Conservation (phyloP, 208 protist species). For the Zelonia costaricensis region DNA sequence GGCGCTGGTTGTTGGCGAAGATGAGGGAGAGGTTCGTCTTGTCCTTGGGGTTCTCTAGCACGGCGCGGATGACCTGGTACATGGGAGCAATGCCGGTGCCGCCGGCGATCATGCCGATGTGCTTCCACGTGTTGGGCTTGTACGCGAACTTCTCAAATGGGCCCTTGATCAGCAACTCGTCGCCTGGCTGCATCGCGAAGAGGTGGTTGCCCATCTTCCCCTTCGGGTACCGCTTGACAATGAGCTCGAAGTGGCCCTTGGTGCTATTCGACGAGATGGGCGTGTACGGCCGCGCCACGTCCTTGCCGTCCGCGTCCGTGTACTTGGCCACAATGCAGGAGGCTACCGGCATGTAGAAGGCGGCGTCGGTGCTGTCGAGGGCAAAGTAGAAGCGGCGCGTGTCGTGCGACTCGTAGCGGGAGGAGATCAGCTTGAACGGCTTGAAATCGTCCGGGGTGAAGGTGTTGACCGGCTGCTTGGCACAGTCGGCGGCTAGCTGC, state of each 20-base stretch:
- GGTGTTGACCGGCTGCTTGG: constrained; percentile 41
- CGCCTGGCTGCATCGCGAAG: constrained; percentile 87
- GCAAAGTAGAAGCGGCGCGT: constrained; percentile 85
- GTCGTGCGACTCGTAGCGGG: constrained; percentile 86
- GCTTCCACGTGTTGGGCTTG: constrained; percentile 82
- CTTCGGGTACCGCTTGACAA: constrained; percentile 88
- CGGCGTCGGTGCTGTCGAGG: constrained; percentile 45
- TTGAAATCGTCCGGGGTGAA: constrained; percentile 77
- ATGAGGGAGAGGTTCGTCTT: constrained; percentile 87
- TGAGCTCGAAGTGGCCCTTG: constrained; percentile 81
- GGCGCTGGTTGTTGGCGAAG: constrained; percentile 85
- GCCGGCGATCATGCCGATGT: constrained; percentile 90
- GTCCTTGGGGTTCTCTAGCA: constrained; percentile 81
- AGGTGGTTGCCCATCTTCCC: constrained; percentile 93
- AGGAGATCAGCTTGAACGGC: constrained; percentile 80
- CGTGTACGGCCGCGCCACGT: constrained; percentile 90
- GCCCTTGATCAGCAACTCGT: constrained; percentile 89
- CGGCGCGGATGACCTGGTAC: constrained; percentile 84
- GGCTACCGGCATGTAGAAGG: constrained; percentile 60
- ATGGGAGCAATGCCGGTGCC: constrained; percentile 94
- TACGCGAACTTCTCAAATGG: constrained; percentile 91
- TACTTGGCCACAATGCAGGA: constrained; percentile 85
- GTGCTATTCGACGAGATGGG: constrained; percentile 70
- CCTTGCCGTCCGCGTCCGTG: constrained; percentile 80
- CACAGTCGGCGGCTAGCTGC: constrained; percentile 35